These are phyloP conservation scores for Fusarium devonianum DNA, from an alignment of 2,329 filamentous ascomycete genomes.

Conservation along the genomic window DNA sequence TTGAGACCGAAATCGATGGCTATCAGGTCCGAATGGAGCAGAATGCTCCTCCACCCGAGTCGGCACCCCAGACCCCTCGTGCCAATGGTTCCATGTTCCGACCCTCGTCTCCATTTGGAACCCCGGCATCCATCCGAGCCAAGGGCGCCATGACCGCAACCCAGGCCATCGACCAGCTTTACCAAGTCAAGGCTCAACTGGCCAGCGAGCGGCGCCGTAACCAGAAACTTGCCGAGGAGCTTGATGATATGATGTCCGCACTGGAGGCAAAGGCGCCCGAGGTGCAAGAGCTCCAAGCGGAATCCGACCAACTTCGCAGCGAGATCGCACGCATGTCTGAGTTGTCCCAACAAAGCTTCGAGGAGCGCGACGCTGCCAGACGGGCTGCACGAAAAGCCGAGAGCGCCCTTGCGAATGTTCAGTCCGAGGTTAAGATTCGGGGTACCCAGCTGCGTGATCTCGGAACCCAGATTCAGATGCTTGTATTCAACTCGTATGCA, in stretches of 20 bases:
- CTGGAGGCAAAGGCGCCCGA: slow-evolving; percentile 88
- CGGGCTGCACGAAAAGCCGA: slow-evolving; percentile 82
- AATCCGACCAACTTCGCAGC: slow-evolving; percentile 79
- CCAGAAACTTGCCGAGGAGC: slow-evolving; percentile 74
- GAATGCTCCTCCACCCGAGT: slow-evolving; percentile 50
- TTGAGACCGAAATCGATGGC: slow-evolving; percentile 63
- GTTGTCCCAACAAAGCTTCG: slow-evolving; percentile 81
- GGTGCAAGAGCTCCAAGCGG: slow-evolving; percentile 82
- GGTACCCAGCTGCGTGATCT: slow-evolving; percentile 88
- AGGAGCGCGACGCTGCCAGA: slow-evolving; percentile 79
- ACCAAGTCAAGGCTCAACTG: slow-evolving; percentile 74
- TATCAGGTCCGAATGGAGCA: slow-evolving; percentile 59
- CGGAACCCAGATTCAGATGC: slow-evolving; percentile 86
- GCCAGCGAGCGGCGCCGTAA: slow-evolving; percentile 76
- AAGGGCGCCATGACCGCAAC: slow-evolving; percentile 66
- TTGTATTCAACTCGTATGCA: slow-evolving; percentile 86
- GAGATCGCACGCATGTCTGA: slow-evolving; percentile 87
- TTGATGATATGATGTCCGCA: slow-evolving; percentile 86
- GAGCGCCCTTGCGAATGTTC: slow-evolving; percentile 68
- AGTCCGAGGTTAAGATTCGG: slow-evolving; percentile 78
- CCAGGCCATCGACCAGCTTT: slow-evolving; percentile 69
- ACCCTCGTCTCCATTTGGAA: slow-evolving; percentile 67
- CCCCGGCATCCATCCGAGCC: slow-evolving; percentile 63
- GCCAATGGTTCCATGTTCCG: slow-evolving; percentile 63
- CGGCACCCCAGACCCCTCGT: slow-evolving; percentile 67